Base-by-base conservation (phyloP, 495 filamentous ascomycete species). In the Pseudotulostoma volvatum region DNA sequence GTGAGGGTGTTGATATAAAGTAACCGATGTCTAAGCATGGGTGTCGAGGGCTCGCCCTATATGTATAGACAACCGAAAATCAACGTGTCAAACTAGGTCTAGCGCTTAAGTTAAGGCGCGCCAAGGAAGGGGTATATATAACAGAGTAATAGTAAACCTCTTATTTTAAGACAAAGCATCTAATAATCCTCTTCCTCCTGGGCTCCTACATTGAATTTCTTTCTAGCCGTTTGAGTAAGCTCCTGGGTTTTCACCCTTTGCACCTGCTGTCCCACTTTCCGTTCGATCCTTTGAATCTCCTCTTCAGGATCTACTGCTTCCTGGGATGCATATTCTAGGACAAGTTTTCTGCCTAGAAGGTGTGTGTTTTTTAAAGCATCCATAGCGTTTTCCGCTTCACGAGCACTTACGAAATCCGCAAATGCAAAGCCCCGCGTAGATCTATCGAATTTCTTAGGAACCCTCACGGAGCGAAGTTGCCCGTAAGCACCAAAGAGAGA, bases 251-350 rank as follows among this genome's bases (percentile, higher is more conserved):
- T 80, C 50, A 96, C 77, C 60, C 81, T 85, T 63, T 86, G 79
- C 48, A 76, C 69, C 63, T 96, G 86, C 37, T 76, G 74, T 34
- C 81, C 78, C 49, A 86, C 79, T 69, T 93, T 99, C 69, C 82
- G 79, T 56, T 88, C 82, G 80, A 99, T 93, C 57, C 80, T 84
- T 56, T 79, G 77, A 50, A 99, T 88, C 63, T 94, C 85, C 54
- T 86, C 83, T 64, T 99, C 90, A 11, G 90, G 76, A 66, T 95
- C 85, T 42, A 83, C 69, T 31, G 84, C 68, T 41, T 94, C 87
- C 42, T 74, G 77, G 44, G 76, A 77, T 17, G 84, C 87, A 59
- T 84, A 96, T 53, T 94, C 82, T 36, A 99, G 63, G 19, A 96
- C 84, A 41, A 99, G 64, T 47, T 77, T 74, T 36, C 90, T 71